These are phyloP conservation scores for Xylaria sp. DNA, from an alignment of 2,329 filamentous ascomycete species.

Conservation along the genomic window DNA sequence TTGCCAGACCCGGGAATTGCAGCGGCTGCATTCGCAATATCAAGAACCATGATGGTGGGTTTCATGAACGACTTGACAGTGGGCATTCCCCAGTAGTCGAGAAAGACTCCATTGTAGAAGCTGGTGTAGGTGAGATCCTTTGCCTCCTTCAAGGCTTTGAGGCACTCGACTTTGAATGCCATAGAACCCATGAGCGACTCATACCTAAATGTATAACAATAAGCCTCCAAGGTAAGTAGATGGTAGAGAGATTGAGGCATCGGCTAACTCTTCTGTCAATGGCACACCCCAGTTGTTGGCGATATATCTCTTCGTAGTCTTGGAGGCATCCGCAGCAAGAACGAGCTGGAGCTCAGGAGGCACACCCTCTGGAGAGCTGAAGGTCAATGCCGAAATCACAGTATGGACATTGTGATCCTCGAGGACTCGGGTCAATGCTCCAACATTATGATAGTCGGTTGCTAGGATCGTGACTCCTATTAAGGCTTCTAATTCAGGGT, in stretches of 20 bases:
- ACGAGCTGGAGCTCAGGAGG: constrained; percentile 11
- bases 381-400: constrained; percentile 15
- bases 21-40: constrained; percentile 2
- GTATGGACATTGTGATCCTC: constrained; percentile 17
- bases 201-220: not conserved
- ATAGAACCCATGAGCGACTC: not conserved
- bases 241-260: not conserved
- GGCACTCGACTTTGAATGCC: constrained; percentile 4
- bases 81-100: constrained; percentile 13
- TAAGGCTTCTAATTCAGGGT: constrained; percentile 5
- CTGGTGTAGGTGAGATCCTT: not conserved
- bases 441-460: constrained; percentile 1
- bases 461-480: constrained; percentile 5
- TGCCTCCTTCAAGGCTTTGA: constrained; percentile 2
- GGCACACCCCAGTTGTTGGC: constrained; percentile 18
- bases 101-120: constrained; percentile 16
- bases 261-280: constrained; percentile 9
- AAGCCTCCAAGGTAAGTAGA: not conserved
- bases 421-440: not conserved
- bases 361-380: not conserved
- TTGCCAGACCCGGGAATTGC: constrained; percentile 10
- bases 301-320: constrained; percentile 14
- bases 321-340: constrained; percentile 11
- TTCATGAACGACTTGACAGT: constrained; percentile 7
- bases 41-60: constrained; percentile 1